Base-by-base conservation (phyloP, 805 yeast species). In the Candida tallmaniae region DNA sequence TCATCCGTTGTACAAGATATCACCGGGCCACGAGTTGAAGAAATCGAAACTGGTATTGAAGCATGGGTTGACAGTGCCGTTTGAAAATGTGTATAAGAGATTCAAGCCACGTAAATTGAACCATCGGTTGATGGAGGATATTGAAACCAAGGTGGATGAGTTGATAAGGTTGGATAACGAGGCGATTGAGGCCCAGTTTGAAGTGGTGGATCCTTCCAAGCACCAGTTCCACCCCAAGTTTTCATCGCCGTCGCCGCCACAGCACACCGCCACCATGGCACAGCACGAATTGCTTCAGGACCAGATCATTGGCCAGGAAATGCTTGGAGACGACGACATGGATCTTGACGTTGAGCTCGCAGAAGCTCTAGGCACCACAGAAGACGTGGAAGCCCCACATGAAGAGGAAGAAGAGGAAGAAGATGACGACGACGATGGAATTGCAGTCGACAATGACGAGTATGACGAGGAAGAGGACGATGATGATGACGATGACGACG, bases 51-150 rank as follows among this genome's bases (percentile, higher is more conserved):
- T 47, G 46, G 77, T 55, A 50, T 75, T 68, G 46, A 77, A 74
- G n/a, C 86, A 84, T 56, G 98, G 98, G 6, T 54, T 93, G 13
- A 76, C 93, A 0, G 80, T 86, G 5, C 96, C 97, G 1, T 67
- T 84, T 61, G 74, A 76, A 48, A 78, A 81, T 45, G 83, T 81
- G 2, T 68, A 77, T 27, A 74, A 82, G 40, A 65, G 87, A 28
- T 70, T 93, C 40, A 80, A 84, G 51, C 78, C 86, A 32, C 74
- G 81, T 35, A 77, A 82, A 38, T 72, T 84, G 42, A 78, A 80
- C 36, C 80, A 78, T 34, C 68, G 80, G 27, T 79, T 83, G 16
- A 77, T 88, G 51, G 84, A 86, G 38, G 79, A 78, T 42, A 78
- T 87, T 6, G 96, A 90, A 44, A 73, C 73, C 23, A 76, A 76